phyloP scores from a whole-genome alignment of 1,284 basidiomycete species.

The Microbotryum lychnidis-dioicae region DNA sequence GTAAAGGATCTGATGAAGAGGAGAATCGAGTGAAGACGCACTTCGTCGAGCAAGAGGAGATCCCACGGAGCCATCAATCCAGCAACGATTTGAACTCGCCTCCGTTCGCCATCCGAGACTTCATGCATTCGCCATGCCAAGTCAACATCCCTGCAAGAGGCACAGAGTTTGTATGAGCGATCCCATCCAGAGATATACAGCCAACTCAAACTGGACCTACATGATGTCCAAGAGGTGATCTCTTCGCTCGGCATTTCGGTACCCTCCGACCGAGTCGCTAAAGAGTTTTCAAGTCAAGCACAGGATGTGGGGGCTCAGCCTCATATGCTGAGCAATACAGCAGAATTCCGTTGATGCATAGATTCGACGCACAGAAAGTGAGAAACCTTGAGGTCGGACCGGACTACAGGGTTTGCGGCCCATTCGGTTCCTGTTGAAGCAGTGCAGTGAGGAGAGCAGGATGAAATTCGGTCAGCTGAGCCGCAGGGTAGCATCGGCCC shows the following conservation, averaged over 20 bases:
- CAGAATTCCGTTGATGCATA: background rate
- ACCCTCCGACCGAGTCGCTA: conserved; percentile 83
- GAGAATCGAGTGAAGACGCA: conserved; percentile 14
- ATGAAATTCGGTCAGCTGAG: conserved; percentile 34
- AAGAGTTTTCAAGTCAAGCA: background rate
- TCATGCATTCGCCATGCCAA: conserved; percentile 59
- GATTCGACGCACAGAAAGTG: conserved; percentile 55
- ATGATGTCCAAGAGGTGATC: conserved; percentile 81
- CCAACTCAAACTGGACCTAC: conserved; percentile 4
- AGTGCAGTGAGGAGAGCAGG: background rate
- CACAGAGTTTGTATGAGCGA: background rate
- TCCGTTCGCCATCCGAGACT: conserved; percentile 91
- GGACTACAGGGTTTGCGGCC: conserved; percentile 95
- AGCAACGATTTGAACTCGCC: conserved; percentile 90
- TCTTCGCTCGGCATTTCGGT: conserved; percentile 79
- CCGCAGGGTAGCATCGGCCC: conserved; percentile 1
- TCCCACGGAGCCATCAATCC: conserved; percentile 96
- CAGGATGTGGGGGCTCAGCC: background rate
- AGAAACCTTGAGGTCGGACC: conserved; percentile 81
- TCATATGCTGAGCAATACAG: background rate
- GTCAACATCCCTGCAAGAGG: conserved; percentile 60
- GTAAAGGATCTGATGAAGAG: background rate
- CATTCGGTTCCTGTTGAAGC: conserved; percentile 42
- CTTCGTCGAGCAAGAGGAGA: conserved; percentile 87
- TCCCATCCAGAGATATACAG: background rate